Conservation (phyloP, 192 early-diverging fungal species). For the Coemansia sp. region DNA sequence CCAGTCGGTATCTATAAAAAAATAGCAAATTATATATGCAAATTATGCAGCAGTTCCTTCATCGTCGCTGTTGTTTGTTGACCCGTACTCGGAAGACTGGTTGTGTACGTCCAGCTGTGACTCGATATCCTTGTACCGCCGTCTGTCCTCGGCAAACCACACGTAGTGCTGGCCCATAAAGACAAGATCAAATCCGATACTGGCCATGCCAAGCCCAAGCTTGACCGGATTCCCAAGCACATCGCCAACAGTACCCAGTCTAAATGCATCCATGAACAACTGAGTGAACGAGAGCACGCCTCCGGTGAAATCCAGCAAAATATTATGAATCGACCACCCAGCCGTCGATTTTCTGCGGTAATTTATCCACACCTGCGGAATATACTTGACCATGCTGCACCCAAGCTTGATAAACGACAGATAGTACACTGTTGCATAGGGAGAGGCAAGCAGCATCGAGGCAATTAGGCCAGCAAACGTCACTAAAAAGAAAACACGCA, state of each 20-base stretch:
- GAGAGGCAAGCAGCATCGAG: constrained; percentile 11
- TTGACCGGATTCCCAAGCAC: constrained; percentile 66
- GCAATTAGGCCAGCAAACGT: constrained; percentile 10
- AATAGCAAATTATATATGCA: too few relatives aligned
- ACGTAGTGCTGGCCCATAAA: constrained; percentile 86
- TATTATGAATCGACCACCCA: constrained; percentile 90
- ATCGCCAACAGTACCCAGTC: constrained; percentile 54
- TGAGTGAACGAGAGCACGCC: constrained; percentile 77
- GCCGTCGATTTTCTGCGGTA: constrained; percentile 71
- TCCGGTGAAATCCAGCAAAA: constrained; percentile 84
- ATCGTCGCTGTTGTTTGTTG: constrained; percentile 24
- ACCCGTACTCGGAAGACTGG: constrained; percentile 26
- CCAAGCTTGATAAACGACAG: constrained; percentile 77
- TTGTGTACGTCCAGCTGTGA: constrained; percentile 9
- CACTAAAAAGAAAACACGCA: constrained; percentile 16
- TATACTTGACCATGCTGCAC: constrained; percentile 78
- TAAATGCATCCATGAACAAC: constrained; percentile 69
- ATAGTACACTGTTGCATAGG: constrained; percentile 68
- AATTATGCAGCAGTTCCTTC: background rate
- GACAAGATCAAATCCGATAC: constrained; percentile 78
- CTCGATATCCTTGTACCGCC: constrained; percentile 27
- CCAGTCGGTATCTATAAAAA: too few relatives aligned
- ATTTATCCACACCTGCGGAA: constrained; percentile 76
- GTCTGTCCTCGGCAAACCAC: constrained; percentile 55
- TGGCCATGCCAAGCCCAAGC: constrained; percentile 75